phyloP scores from a whole-genome alignment of 2,329 filamentous ascomycete genomes.

The Cladobotryum mycophilum region DNA sequence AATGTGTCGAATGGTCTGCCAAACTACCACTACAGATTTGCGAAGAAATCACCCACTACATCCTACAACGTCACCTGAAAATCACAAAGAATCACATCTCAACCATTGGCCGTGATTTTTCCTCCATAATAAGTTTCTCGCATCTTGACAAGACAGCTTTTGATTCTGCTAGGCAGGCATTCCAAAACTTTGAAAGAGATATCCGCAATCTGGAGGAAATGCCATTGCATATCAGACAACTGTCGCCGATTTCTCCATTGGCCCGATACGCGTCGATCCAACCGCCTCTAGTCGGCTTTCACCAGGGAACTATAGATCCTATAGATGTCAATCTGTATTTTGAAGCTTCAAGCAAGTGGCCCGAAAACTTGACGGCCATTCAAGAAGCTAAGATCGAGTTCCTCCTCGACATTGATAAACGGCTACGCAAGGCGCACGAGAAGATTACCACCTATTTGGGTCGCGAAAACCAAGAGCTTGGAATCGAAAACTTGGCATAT shows the following conservation, averaged over 20 bases:
- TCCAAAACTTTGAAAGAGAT: slow-evolving; percentile 67
- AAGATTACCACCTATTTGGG: slow-evolving; percentile 65
- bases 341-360: slow-evolving; percentile 89
- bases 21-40: slow-evolving; percentile 59
- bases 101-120: slow-evolving; percentile 45
- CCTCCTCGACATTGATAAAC: slow-evolving; percentile 65
- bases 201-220: slow-evolving; percentile 74
- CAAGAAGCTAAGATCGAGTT: slow-evolving; percentile 94
- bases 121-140: slow-evolving; percentile 41
- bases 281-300: slow-evolving; percentile 34
- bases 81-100: slow-evolving; percentile 47
- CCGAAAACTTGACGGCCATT: slow-evolving; percentile 82
- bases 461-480: slow-evolving; percentile 66
- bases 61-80: slow-evolving; percentile 64
- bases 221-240: slow-evolving; percentile 77
- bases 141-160: slow-evolving; percentile 54
- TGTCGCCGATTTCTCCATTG: slow-evolving; percentile 65
- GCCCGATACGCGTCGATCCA: slow-evolving; percentile 66
- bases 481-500: slow-evolving; percentile 70
- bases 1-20: slow-evolving; percentile 81
- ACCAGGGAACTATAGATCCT: slow-evolving; percentile 42
- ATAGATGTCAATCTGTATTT: slow-evolving; percentile 84
- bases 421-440: slow-evolving; percentile 57
- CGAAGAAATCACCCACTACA: slow-evolving; percentile 71
- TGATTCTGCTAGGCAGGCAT: slow-evolving; percentile 61